phyloP scores from a whole-genome alignment of 1,284 basidiomycete genomes.

The Ceraceosorus bombacis region DNA sequence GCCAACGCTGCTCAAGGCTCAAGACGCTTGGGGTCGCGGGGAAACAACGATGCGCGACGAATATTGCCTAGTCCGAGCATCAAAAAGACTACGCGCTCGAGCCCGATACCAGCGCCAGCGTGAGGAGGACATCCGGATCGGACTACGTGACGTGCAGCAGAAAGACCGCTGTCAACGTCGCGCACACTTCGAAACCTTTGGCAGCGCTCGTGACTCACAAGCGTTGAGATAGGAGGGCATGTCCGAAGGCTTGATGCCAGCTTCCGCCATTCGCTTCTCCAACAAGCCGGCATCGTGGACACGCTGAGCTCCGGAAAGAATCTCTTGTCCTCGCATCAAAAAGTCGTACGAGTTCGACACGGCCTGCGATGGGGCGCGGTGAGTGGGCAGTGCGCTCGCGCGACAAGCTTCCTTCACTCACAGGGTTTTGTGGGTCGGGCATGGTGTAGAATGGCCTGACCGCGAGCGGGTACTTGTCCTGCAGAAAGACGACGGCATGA shows the following conservation, averaged over 20 bases:
- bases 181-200: too few species aligned
- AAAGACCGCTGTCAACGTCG: too few species aligned
- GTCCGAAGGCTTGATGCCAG: constrained; percentile 67
- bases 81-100: constrained; percentile 92
- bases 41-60: constrained; percentile 85
- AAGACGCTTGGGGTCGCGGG: constrained; percentile 54
- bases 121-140: constrained; percentile 81
- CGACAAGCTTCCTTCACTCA: too few species aligned
- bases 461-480: constrained; percentile 47
- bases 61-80: constrained; percentile 70
- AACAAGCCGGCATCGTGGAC: constrained; percentile 83
- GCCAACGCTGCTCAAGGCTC: constrained; percentile 31
- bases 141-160: too few species aligned
- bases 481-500: too few species aligned
- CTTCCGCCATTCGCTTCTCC: constrained; percentile 68
- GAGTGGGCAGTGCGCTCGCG: constrained; percentile 1
- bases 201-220: too few species aligned
- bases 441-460: constrained; percentile 49
- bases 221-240: constrained; percentile 89
- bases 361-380: constrained; percentile 10
- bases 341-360: constrained; percentile 99
- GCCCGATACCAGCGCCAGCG: constrained; percentile 57
- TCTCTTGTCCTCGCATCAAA: constrained; percentile 99
- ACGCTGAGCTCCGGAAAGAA: constrained; percentile 92
- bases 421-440: constrained; percentile 39